These are phyloP conservation scores for Cucurbita moschata DNA, from an alignment of 306 rosid genomes.

Conservation along the genomic window DNA sequence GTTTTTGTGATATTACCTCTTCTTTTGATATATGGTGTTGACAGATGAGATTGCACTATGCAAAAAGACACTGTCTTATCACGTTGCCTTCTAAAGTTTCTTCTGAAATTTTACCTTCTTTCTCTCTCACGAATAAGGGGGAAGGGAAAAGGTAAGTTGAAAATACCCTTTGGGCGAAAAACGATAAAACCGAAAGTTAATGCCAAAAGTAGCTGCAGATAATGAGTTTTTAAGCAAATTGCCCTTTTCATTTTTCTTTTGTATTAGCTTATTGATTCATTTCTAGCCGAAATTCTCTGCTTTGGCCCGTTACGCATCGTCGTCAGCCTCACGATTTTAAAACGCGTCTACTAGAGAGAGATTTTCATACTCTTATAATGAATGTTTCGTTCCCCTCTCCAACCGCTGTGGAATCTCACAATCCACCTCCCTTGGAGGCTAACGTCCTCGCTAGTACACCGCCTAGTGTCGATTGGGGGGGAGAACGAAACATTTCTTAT, in stretches of 20 bases:
- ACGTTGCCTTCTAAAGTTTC: background rate
- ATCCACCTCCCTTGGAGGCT: too few species aligned
- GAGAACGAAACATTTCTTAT: too few species aligned
- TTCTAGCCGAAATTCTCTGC: too few species aligned
- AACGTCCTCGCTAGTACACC: too few species aligned
- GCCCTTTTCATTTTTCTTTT: background rate
- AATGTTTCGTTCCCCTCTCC: too few species aligned
- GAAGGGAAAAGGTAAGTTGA: background rate
- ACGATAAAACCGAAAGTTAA: background rate
- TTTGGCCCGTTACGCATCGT: too few species aligned
- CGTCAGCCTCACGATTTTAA: too few species aligned
- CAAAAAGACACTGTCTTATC: background rate
- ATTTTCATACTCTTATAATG: too few species aligned
- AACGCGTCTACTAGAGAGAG: too few species aligned
- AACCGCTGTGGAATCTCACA: too few species aligned
- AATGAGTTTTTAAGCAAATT: background rate
- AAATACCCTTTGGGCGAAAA: background rate
- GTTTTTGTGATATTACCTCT: background rate
- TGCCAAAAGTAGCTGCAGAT: background rate
- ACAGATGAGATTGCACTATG: background rate
- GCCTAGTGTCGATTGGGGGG: too few species aligned
- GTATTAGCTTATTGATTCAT: too few species aligned
- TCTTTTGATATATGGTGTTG: constrained; percentile 4
- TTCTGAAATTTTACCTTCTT: background rate
- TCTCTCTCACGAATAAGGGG: background rate